Base-by-base conservation (phyloP, 169 alveolate genomes). In the Babesia ovata region DNA sequence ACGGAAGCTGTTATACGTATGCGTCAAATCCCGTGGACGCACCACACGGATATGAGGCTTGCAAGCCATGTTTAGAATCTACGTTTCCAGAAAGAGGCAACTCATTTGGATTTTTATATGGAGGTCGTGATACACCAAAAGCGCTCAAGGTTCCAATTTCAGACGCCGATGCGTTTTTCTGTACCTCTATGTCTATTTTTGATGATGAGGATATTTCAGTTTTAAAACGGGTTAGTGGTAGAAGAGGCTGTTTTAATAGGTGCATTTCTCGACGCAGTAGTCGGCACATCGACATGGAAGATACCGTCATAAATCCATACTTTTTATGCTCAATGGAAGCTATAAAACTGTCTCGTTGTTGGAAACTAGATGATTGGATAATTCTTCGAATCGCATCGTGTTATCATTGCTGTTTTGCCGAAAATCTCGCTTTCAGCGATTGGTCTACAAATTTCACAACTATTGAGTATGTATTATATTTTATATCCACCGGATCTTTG, bases 401-500 rank as follows among this genome's bases (percentile, higher is more conserved):
- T 17, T 71, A 65, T n/a, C 87, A 79, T 62, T 21, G 63, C n/a
- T 19, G 22, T 24, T 46, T 79, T 29, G 19, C 75, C 0, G 66
- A 54, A 0, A n/a, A 56, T 28, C 39, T 67, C 44, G 52, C 56
- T n/a, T 42, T 33, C 3, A 65, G 76, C 2, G 76, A 67, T 8
- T 67, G 76, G 76, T 48, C 67, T 9, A 67, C 39, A 21, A 67
- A 36, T 26, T 67, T 67, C 24, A 54, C 76, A 4, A 61, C 73
- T 4, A 58, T 79, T 19, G 59, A 65, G 56, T 79, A 79, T 48
- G 59, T 58, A 26, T 8, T 49, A 11, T 62, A 74, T 60, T 79
- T 79, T 28, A 61, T 79, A 50, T 63, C 74, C 26, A 79, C 87
- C 3, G 87, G 87, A 12, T 19, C 39, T 29, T 29, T 79, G 36